phyloP scores from a whole-genome alignment of 2,329 filamentous ascomycete species.

The Penicillium glabrum region DNA sequence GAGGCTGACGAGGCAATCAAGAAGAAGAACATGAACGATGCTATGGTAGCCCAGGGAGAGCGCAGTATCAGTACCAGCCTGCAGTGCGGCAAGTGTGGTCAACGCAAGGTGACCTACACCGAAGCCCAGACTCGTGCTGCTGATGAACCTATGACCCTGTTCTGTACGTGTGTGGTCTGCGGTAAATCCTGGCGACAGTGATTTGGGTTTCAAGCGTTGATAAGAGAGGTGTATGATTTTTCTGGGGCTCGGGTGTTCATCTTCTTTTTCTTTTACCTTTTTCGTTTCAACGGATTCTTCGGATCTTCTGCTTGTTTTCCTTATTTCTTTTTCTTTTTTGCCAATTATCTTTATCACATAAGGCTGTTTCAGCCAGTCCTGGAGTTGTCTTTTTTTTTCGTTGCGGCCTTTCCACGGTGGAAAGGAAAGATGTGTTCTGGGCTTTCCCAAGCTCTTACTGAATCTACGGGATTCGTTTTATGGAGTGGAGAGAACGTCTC shows the following conservation, averaged over 20 bases:
- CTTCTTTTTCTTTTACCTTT: neutral
- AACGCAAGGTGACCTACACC: conserved; percentile 92
- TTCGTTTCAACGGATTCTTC: neutral
- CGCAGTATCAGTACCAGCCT: conserved; percentile 86
- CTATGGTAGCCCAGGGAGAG: conserved; percentile 89
- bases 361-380: neutral
- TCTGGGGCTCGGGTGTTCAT: conserved; percentile 5
- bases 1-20: conserved; percentile 73
- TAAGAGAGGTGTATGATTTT: conserved; percentile 4
- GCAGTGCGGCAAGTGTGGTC: conserved; percentile 86
- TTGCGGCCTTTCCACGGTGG: neutral
- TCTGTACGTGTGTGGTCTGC: conserved; percentile 50
- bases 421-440: neutral
- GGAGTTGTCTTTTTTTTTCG: neutral
- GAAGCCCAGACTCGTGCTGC: conserved; percentile 95
- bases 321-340: neutral
- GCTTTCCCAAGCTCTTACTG: neutral
- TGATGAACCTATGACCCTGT: conserved; percentile 73
- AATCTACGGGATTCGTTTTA: neutral
- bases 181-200: conserved; percentile 50
- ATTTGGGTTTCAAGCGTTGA: conserved; percentile 1
- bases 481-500: neutral
- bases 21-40: conserved; percentile 94
- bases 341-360: neutral
- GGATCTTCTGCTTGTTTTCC: neutral